Conservation (phyloP, 306 rosid genomes). For the Quercus dentata region DNA sequence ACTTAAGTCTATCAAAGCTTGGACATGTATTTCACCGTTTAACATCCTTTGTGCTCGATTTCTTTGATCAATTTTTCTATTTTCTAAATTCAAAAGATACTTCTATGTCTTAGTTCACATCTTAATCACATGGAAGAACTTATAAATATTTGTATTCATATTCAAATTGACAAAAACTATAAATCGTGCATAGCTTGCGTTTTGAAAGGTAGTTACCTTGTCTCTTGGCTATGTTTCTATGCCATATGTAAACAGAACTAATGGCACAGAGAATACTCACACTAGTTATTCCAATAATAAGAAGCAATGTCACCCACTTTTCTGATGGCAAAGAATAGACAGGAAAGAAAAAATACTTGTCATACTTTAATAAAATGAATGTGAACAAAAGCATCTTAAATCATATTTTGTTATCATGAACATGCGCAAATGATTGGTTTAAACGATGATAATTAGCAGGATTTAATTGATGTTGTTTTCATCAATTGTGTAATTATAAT, state of each 20-base stretch:
- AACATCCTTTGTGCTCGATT: neutral
- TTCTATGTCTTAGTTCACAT: neutral
- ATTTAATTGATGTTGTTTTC: neutral
- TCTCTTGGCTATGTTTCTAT: neutral
- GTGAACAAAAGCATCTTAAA: neutral
- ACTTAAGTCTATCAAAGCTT: slow-evolving; percentile 20
- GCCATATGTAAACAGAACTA: neutral
- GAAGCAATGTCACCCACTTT: neutral
- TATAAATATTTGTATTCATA: neutral
- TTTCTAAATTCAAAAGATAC: slow-evolving; percentile 18
- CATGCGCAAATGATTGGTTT: neutral
- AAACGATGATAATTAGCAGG: neutral
- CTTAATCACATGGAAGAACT: neutral
- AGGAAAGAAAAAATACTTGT: neutral
- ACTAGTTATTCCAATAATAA: neutral
- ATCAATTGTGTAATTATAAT: neutral
- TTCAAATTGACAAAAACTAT: neutral
- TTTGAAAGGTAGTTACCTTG: slow-evolving; percentile 18
- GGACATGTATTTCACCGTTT: slow-evolving; percentile 20
- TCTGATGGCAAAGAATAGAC: neutral
- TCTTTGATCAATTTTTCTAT: neutral
- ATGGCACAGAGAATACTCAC: slow-evolving; percentile 1
- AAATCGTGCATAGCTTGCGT: neutral
- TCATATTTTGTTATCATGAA: no score
- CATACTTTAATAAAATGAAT: neutral